These are phyloP conservation scores for Neolentinus lepideus DNA, from an alignment of 1,284 basidiomycete genomes.

Conservation along the genomic window DNA sequence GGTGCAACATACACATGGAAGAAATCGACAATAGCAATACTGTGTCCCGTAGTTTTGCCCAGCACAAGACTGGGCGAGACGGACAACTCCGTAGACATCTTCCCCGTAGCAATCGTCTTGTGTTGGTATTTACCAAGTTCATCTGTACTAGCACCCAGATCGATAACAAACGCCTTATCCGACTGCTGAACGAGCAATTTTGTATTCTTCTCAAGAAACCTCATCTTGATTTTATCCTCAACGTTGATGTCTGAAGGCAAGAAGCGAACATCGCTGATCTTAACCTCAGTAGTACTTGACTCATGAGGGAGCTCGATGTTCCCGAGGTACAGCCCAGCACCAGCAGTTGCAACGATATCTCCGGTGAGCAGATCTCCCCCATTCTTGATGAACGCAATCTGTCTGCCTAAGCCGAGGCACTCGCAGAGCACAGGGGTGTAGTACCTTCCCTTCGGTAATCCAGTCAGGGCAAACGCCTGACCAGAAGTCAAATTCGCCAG, in stretches of 20 bases:
- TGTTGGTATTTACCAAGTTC: constrained; percentile 42
- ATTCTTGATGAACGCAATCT: constrained; percentile 57
- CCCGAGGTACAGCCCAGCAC: constrained; percentile 55
- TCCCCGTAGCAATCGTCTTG: constrained; percentile 42
- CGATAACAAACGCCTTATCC: constrained; percentile 42
- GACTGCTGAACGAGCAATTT: constrained; percentile 50
- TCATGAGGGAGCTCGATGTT: constrained; percentile 41
- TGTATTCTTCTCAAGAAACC: constrained; percentile 10
- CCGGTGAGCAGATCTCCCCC: constrained; percentile 54
- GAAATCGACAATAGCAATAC: constrained; percentile 57
- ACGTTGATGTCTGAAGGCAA: constrained; percentile 38
- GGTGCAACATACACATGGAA: constrained; percentile 54
- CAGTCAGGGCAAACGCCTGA: constrained; percentile 39
- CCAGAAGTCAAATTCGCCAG: constrained; percentile 44
- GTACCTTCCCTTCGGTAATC: constrained; percentile 58
- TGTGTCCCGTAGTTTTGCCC: not conserved
- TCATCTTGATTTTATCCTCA: constrained; percentile 9
- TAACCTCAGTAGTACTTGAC: constrained; percentile 23
- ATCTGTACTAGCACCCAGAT: constrained; percentile 39
- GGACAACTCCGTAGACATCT: constrained; percentile 47
- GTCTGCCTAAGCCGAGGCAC: constrained; percentile 32
- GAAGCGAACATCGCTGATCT: constrained; percentile 26
- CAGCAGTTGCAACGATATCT: constrained; percentile 53
- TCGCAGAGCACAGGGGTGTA: constrained; percentile 48
- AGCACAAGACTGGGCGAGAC: constrained; percentile 18